These are phyloP conservation scores for Drechslera avenae DNA, from an alignment of 2,329 filamentous ascomycete species.

Conservation along the genomic window DNA sequence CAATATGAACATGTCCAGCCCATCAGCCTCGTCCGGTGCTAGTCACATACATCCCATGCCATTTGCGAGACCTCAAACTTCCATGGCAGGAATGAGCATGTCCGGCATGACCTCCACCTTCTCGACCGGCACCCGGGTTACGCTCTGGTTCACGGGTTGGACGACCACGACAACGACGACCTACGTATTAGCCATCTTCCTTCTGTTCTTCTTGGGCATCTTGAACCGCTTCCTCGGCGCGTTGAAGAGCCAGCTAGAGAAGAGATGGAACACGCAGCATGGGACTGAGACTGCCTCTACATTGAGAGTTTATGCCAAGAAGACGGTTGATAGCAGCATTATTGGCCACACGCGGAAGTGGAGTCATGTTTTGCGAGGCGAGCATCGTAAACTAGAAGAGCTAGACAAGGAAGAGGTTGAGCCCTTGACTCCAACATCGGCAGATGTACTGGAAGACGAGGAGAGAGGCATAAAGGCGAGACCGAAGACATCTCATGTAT, in stretches of 20 bases:
- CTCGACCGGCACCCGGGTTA: conserved; percentile 32
- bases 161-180: conserved; percentile 31
- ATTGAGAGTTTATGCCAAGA: not conserved
- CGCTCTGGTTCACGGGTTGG: conserved; percentile 38
- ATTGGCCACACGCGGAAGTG: conserved; percentile 19
- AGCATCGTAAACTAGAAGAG: conserved; percentile 17
- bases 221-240: conserved; percentile 41
- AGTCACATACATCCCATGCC: not conserved
- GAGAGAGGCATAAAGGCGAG: not conserved
- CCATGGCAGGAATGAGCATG: conserved; percentile 15
- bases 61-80: not conserved
- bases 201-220: conserved; percentile 35
- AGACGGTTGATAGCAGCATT: not conserved
- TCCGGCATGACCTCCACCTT: conserved; percentile 37
- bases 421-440: conserved; percentile 21
- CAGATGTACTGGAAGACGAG: not conserved
- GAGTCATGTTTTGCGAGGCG: conserved; percentile 15
- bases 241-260: conserved; percentile 32
- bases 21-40: not conserved
- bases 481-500: not conserved
- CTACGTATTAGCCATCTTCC: conserved; percentile 34
- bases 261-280: conserved; percentile 19
- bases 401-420: conserved; percentile 20
- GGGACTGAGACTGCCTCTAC: not conserved
- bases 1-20: conserved; percentile 8